Evolutionary conservation across 148 eudicot species (phyloP).

Genomic region (Vaccinium darrowii): DNA sequence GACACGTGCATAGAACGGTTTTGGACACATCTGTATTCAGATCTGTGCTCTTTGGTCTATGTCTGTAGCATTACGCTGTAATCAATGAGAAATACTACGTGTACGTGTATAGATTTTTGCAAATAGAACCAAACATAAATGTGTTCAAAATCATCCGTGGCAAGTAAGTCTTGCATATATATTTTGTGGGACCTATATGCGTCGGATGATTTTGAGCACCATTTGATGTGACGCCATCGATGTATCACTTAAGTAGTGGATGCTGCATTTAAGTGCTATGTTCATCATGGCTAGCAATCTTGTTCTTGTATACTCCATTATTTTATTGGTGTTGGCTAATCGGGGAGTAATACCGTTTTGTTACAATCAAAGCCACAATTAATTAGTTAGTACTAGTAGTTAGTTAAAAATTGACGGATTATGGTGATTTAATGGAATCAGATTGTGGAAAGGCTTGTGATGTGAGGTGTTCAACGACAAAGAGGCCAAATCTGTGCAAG

Average conservation of each 20-base stretch:
- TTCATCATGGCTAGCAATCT: not conserved
- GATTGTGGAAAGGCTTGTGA: conserved; percentile 10
- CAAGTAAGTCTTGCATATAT: not conserved
- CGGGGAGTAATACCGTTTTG: too few relatives aligned
- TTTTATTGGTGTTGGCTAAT: not conserved
- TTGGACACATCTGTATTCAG: not conserved
- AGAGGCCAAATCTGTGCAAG: conserved; percentile 35
- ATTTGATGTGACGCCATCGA: not conserved
- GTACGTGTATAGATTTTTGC: not conserved
- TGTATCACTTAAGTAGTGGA: too few relatives aligned
- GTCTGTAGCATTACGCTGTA: too few relatives aligned
- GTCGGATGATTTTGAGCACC: not conserved
- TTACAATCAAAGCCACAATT: too few relatives aligned
- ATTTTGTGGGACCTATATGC: not conserved
- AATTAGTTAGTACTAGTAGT: too few relatives aligned
- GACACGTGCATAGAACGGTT: not conserved
- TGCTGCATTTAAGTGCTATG: not conserved
- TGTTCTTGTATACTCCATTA: not conserved
- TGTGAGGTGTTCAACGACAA: not conserved
- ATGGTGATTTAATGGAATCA: not conserved
- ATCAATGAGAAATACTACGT: not conserved
- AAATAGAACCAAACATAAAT: not conserved
- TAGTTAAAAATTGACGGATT: too few relatives aligned
- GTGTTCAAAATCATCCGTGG: not conserved
- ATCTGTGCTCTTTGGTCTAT: not conserved